Evolutionary conservation across 2,329 filamentous ascomycete species (phyloP), one percentile per base, ranked within the genome.

Genomic region (Coniochaeta pulveracea): DNA sequence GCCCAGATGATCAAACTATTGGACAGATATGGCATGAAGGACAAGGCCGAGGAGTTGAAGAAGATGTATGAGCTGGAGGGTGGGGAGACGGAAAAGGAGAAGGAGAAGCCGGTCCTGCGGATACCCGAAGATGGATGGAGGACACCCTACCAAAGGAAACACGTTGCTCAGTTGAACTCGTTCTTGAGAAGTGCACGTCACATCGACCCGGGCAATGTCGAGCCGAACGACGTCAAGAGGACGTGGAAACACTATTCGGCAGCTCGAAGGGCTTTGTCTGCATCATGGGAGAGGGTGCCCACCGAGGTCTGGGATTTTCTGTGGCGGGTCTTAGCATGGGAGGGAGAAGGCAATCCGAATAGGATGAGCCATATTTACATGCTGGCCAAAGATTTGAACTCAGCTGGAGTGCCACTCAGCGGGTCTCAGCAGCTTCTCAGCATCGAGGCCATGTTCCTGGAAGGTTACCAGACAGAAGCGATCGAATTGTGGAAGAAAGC

Each of bases 361-460:
- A 69, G 75, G 19, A 65, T 80, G 49, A 56, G 64, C 5, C 77
- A 80, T 46, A 54, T 84, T 19, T 70, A 70, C 37, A 56, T 63
- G 19, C 61, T 89, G 3, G 65, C 72, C 5, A 66, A 75, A 44
- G 81, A 86, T 47, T 79, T 85, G 63, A 61, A 64, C 35, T 63
- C 67, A 5, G 67, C 70, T 12, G 73, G 71, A 6, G 60, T 72
- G 31, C 43, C 60, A 1, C 56, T 86, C 34, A 63, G 56, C 10
- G 62, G 66, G 4, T 51, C 61, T 3, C 78, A 83, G 45, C 72
- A 75, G 41, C 56, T 86, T 12, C 57, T 79, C 18, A 76, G 76
- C 19, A 74, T 86, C 19, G 76, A 85, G 47, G 73, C 79, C 36
- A 60, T 81, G 25, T 78, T 81, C 41, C 60, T 76, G 5, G 66